Base-by-base conservation (phyloP, 345 rosid species). In the Eutrema heterophyllum region DNA sequence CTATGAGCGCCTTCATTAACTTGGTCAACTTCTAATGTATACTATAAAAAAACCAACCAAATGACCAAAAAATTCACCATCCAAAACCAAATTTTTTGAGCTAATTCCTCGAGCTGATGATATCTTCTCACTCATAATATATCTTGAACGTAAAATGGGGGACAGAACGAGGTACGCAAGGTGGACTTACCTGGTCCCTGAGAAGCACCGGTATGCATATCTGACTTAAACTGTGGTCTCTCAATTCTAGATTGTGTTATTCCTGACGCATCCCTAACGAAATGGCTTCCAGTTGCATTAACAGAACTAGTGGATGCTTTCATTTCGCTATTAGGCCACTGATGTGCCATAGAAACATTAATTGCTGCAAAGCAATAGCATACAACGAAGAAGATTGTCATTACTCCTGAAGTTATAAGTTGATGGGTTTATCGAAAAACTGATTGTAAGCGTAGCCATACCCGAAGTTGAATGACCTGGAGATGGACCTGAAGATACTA, bases 111-210 rank as follows among this genome's bases (percentile, higher is more conserved):
- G 3, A 16, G 10, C 32, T 51, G 8, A 57, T 36, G n/a, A 57
- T 15, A 46, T 46, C 9, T 53, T 10, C 46, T n/a, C 21, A 35
- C 39, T 61, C 11, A 5, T 2, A n/a, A 18, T 1, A 32, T 62
- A 14, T 56, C 33, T 57, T 12, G 62, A 41, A 59, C 12, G 26
- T 1, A 12, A 52, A 44, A 50, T 0, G 2, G n/a, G 21, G 21
- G 65, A 58, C 9, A 71, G 13, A 54, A 41, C 6, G 2, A 55
- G 38, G 30, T 11, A 11, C 10, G 39, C 0, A 49, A 60, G 6
- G 52, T 39, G 13, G 33, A 41, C 0, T 27, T 82, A 94, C 98
- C 88, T 66, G 85, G 64, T 70, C 74, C 86, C 66, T 80, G 85
- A 48, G 88, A 60, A 67, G 84, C 86, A 72, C 75, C 84, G 6